A percentile compares a stretch with the other conserved stretches of the same genome.
phyloP scores from a whole-genome alignment of 1,284 basidiomycete species.

The Cutaneotrichosporon mucoides region DNA sequence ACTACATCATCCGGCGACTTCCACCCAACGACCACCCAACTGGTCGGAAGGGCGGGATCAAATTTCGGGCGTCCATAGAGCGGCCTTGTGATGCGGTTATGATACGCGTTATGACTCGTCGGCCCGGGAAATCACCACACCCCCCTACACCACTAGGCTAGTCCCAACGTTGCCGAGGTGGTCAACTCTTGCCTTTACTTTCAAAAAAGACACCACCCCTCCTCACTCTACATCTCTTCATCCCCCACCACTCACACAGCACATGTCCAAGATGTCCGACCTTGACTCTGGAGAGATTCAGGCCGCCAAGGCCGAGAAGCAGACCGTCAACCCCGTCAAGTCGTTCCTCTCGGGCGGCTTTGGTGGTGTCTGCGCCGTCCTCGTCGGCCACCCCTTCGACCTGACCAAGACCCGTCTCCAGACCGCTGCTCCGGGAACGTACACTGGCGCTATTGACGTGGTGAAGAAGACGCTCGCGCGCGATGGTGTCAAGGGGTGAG shows the following conservation, averaged over 20 bases:
- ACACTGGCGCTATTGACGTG: constrained; percentile 90
- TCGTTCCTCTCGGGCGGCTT: constrained; percentile 87
- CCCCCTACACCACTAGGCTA: too few species aligned
- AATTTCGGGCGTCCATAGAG: too few species aligned
- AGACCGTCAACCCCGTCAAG: constrained; percentile 55
- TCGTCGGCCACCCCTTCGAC: constrained; percentile 91
- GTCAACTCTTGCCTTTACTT: background rate
- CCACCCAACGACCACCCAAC: too few species aligned
- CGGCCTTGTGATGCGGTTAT: too few species aligned
- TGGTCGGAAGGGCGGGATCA: background rate
- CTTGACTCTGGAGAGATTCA: constrained; percentile 28
- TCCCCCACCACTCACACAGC: background rate
- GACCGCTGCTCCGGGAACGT: constrained; percentile 83
- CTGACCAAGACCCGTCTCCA: constrained; percentile 94
- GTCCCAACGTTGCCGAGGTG: background rate
- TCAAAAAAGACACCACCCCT: background rate
- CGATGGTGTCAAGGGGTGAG: constrained; percentile 84
- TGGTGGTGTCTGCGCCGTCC: constrained; percentile 59
- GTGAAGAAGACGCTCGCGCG: constrained; percentile 82
- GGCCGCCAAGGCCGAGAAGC: constrained; percentile 25
- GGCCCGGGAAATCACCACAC: too few species aligned
- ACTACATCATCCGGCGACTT: too few species aligned
- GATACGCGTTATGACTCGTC: too few species aligned
- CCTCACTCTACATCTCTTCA: background rate
- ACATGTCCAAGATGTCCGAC: constrained; percentile 31